These are phyloP conservation scores for Volvariella volvacea DNA, from an alignment of 1,284 basidiomycete species.

Conservation along the genomic window DNA sequence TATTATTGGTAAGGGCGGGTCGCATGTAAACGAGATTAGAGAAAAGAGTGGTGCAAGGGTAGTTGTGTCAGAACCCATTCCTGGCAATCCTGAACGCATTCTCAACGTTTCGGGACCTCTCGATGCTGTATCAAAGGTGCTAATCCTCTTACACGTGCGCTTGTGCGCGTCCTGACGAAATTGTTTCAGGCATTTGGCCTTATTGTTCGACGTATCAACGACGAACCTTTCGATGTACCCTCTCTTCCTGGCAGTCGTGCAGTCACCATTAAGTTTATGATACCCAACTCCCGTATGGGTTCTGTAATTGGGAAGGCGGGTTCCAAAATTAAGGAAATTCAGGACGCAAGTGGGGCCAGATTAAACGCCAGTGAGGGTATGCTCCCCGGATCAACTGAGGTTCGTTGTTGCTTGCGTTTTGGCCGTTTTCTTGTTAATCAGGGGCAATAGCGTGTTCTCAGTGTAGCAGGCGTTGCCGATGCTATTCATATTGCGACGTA, in stretches of 20 bases:
- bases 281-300: conserved; percentile 99
- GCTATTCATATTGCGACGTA: conserved; percentile 99
- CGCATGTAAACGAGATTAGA: conserved; percentile 97
- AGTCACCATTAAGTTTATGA: conserved; percentile 99
- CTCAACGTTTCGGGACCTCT: conserved; percentile 96
- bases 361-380: conserved; percentile 97
- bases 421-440: conserved; percentile 10
- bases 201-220: conserved; percentile 97
- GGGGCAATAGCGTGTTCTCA: conserved; percentile 75
- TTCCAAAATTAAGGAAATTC: conserved; percentile 99
- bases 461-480: conserved; percentile 98
- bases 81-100: conserved; percentile 97
- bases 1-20: conserved; percentile 96
- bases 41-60: conserved; percentile 96
- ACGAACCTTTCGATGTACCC: conserved; percentile 96
- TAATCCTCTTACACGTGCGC: conserved; percentile 16
- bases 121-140: conserved; percentile 95
- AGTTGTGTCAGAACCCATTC: conserved; percentile 94
- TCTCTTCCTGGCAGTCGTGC: conserved; percentile 97
- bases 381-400: conserved; percentile 98
- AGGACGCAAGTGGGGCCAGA: conserved; percentile 95
- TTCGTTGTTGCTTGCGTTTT: conserved; percentile 26
- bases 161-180: conserved; percentile 7
- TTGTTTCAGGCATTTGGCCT: conserved; percentile 86
- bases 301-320: conserved; percentile 98